Conservation (phyloP, 2,329 filamentous ascomycete species). For the Hypoxylon sp. region DNA sequence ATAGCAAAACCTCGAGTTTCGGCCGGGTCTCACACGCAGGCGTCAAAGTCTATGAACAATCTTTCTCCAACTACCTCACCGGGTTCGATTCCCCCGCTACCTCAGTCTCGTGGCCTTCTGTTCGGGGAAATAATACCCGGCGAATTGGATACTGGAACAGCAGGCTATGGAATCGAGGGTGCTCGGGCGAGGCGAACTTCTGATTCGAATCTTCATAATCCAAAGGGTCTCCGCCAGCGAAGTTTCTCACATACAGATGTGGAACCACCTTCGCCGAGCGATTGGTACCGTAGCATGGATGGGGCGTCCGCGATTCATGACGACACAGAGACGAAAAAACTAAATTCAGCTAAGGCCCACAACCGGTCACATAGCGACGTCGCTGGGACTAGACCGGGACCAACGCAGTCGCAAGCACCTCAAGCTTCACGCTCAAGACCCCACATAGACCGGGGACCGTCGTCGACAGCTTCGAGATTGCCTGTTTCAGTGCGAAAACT, state of each 20-base stretch:
- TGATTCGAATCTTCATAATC: constrained; percentile 76
- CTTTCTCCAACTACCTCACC: constrained; percentile 56
- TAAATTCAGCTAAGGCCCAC: constrained; percentile 60
- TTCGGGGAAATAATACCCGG: constrained; percentile 83
- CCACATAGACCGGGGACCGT: constrained; percentile 51
- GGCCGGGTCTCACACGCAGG: constrained; percentile 55
- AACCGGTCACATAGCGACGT: constrained; percentile 74
- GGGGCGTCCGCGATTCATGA: constrained; percentile 42
- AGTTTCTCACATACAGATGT: constrained; percentile 70
- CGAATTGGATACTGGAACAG: constrained; percentile 65
- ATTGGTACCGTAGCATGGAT: constrained; percentile 56
- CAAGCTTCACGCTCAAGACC: constrained; percentile 55
- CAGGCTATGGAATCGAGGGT: constrained; percentile 73
- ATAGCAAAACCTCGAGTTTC: constrained; percentile 66
- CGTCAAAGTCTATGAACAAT: constrained; percentile 63
- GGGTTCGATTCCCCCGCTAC: constrained; percentile 50
- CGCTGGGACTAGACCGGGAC: constrained; percentile 57
- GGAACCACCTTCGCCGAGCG: constrained; percentile 75
- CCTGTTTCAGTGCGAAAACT: constrained; percentile 64
- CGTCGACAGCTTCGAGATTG: constrained; percentile 59
- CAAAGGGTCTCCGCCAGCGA: constrained; percentile 64
- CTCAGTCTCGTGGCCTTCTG: constrained; percentile 67
- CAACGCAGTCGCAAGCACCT: constrained; percentile 54
- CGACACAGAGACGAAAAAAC: constrained; percentile 43
- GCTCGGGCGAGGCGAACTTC: constrained; percentile 74